Evolutionary conservation across 768 basidiomycete genomes (phyloP), one percentile per base, ranked within the genome.

Genomic region (Arthromyces matolae): DNA sequence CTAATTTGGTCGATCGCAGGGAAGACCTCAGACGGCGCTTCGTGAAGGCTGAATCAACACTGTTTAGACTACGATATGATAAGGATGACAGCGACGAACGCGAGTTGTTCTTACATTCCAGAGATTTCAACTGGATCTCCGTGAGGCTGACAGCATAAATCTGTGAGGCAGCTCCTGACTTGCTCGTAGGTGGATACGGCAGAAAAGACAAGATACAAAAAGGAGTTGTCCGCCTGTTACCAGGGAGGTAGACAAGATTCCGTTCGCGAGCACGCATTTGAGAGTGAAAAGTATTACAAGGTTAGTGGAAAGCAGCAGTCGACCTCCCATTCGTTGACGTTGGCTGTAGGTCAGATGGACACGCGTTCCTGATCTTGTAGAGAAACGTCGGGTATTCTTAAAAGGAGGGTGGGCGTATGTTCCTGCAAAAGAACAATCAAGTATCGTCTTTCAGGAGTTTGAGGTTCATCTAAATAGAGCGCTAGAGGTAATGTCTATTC

Each of bases 21-120:
- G 94, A 96, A 58, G 95, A 99, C 39, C 74, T 99, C 29, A 75
- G 94, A 47, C 73, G 81, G 33, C 78, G 94, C 40, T 99, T 95
- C 62, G 73, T 96, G 48, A 91, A 90, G 59, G 89, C 93, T 5
- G 96, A 99, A 68, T 75, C 79, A 1, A 83, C 84, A 1, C 66
- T 98, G 16, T 99, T 98, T 67, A 79, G 72, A 53, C 70, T 93
- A 31, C 81, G 94, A 12, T 98, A 84, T 58, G 88, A 93, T 9
- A 67, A 56, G 0, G 86, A 86, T 47, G 74, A 76, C 40, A 52
- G 33, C 0, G 27, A n/a, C 1, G 93, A 94, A 55, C 71, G 80
- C 32, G 67, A 75, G 13, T 64, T 64, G 1, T 97, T 98, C 62
- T 69, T 96, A 16, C 67, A 71, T 25, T 75, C 79, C 13, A 71